phyloP scores from a whole-genome alignment of 345 rosid species.

The Sisymbrium irio region DNA sequence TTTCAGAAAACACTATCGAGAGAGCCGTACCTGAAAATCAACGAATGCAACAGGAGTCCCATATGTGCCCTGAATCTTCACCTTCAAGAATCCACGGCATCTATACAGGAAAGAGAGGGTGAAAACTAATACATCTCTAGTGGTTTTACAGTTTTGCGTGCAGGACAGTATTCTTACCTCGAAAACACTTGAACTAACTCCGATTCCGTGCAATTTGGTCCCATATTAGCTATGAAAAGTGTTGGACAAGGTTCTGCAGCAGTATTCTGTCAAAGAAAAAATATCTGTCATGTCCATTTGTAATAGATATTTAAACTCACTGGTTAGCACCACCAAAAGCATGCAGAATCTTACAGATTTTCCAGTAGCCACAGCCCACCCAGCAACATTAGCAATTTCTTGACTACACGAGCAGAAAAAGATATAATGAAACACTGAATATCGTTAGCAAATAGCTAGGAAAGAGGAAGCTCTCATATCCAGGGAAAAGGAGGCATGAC shows the following conservation, averaged over 20 bases:
- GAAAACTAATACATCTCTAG: slow-evolving; percentile 7
- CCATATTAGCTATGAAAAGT: slow-evolving; percentile 80
- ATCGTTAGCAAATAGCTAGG: slow-evolving; percentile 1
- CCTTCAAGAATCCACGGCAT: slow-evolving; percentile 77
- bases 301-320: not conserved
- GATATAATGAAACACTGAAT: not conserved
- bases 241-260: slow-evolving; percentile 77
- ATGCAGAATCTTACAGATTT: slow-evolving; percentile 46
- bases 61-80: slow-evolving; percentile 79
- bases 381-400: slow-evolving; percentile 44
- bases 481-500: slow-evolving; percentile 37
- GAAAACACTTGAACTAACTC: slow-evolving; percentile 74
- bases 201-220: slow-evolving; percentile 74
- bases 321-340: not conserved
- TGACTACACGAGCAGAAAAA: slow-evolving; percentile 43
- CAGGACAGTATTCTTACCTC: slow-evolving; percentile 43
- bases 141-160: not conserved
- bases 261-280: slow-evolving; percentile 41
- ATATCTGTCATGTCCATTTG: not conserved
- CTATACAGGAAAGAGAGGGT: slow-evolving; percentile 36
- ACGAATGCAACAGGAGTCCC: slow-evolving; percentile 88
- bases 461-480: slow-evolving; percentile 31
- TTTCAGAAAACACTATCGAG: not conserved
- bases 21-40: slow-evolving; percentile 68
- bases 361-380: slow-evolving; percentile 38